These are phyloP conservation scores for Cenchrus americanus DNA, from an alignment of 176 grass and related monocot genomes.

Conservation along the genomic window DNA sequence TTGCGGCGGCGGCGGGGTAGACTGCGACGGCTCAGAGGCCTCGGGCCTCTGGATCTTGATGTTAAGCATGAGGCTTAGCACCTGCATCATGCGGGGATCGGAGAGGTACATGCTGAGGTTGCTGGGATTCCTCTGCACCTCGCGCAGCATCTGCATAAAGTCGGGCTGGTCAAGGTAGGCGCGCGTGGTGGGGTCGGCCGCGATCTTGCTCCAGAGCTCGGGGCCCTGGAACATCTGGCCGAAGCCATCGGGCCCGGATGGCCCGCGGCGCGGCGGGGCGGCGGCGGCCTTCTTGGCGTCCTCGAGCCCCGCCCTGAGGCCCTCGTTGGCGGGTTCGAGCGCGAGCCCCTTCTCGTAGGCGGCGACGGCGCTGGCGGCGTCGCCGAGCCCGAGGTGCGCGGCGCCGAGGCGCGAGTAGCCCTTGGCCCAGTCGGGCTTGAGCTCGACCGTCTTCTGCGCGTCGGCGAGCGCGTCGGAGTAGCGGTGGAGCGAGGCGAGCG, in stretches of 20 bases:
- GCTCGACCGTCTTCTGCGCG: constrained; percentile 82
- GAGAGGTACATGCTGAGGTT: constrained; percentile 69
- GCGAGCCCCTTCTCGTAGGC: constrained; percentile 92
- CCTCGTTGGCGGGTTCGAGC: constrained; percentile 77
- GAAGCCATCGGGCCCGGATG: constrained; percentile 48
- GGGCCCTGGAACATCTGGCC: constrained; percentile 92
- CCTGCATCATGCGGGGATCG: constrained; percentile 96
- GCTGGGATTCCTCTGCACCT: constrained; percentile 86
- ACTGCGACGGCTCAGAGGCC: constrained; percentile 45
- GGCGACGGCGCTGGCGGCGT: constrained; percentile 53
- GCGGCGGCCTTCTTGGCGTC: constrained; percentile 64
- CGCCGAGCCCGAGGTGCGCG: constrained; percentile 77
- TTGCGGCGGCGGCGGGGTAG: constrained; percentile 21
- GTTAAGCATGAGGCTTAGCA: constrained; percentile 90
- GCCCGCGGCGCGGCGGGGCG: constrained; percentile 34
- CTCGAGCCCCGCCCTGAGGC: constrained; percentile 69
- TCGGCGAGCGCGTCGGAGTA: constrained; percentile 83
- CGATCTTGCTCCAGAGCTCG: constrained; percentile 94
- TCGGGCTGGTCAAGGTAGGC: constrained; percentile 81
- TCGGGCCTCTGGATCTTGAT: constrained; percentile 74
- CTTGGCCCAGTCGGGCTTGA: constrained; percentile 98
- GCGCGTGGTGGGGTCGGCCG: constrained; percentile 74
- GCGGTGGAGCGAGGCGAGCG: constrained; percentile 84
- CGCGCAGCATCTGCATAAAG: constrained; percentile 85
- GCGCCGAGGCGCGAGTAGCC: constrained; percentile 94